Percentiles rank a stretch among this genome's conserved stretches.
Conservation (phyloP, 306 rosid genomes). For the Citrullus colocynthis region DNA sequence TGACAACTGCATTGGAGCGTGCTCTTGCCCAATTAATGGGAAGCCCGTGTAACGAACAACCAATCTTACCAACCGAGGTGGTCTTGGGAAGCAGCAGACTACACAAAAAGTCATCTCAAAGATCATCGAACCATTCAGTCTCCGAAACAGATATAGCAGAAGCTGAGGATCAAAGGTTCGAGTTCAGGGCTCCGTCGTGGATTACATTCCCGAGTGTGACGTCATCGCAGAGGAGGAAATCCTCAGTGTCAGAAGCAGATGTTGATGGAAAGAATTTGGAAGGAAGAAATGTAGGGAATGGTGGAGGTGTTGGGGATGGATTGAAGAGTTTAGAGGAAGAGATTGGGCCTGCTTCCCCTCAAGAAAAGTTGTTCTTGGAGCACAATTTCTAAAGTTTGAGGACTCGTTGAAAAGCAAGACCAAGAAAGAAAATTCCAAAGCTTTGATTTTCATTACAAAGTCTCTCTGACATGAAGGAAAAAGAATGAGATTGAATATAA, state of each 20-base stretch:
- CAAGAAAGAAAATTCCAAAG: background rate
- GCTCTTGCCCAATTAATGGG: conserved; percentile 83
- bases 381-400: conserved; percentile 46
- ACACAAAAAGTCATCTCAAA: conserved; percentile 84
- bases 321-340: conserved; percentile 92
- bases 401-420: background rate
- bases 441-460: background rate
- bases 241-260: conserved; percentile 76
- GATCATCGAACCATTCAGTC: conserved; percentile 64
- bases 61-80: conserved; percentile 90
- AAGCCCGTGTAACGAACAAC: conserved; percentile 82
- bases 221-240: conserved; percentile 93
- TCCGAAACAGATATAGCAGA: conserved; percentile 71
- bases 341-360: conserved; percentile 94
- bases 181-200: conserved; percentile 93
- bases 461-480: background rate
- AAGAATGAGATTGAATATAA: conserved; percentile 2
- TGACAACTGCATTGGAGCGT: conserved; percentile 82
- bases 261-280: conserved; percentile 61
- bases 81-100: conserved; percentile 78
- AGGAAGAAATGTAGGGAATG: conserved; percentile 39
- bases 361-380: conserved; percentile 69
- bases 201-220: conserved; percentile 92
- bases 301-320: conserved; percentile 47
- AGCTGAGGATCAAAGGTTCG: conserved; percentile 64